Percentiles rank a stretch among this genome's conserved stretches.
Evolutionary conservation across 108 stramenopile genomes (phyloP).

Genomic region (Fragilaria radians): DNA sequence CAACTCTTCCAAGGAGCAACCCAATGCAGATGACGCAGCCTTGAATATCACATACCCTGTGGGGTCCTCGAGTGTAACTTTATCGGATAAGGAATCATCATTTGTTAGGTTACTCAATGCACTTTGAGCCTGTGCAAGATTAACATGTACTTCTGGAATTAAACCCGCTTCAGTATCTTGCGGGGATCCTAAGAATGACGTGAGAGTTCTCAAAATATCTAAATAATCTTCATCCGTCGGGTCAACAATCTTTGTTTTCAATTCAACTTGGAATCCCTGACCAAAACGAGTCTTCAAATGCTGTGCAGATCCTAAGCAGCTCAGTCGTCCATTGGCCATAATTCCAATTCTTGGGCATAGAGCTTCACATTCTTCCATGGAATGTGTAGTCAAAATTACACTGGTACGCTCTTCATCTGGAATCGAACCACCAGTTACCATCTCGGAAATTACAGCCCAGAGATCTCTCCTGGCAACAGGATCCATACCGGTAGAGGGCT

Average conservation of each 20-base stretch:
- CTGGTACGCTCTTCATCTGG: slow-evolving; percentile 25
- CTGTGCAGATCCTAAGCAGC: slow-evolving; percentile 73
- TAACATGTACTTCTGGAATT: slow-evolving; percentile 17
- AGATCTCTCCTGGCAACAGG: slow-evolving; percentile 43
- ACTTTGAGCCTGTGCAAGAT: slow-evolving; percentile 30
- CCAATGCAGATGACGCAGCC: slow-evolving; percentile 21
- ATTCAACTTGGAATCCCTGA: slow-evolving; percentile 42
- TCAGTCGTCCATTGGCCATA: slow-evolving; percentile 73
- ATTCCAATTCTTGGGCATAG: slow-evolving; percentile 89
- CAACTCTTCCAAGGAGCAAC: slow-evolving; percentile 21
- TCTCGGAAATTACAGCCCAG: slow-evolving; percentile 33
- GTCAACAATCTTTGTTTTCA: slow-evolving; percentile 39
- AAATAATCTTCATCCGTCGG: slow-evolving; percentile 33
- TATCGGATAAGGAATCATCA: slow-evolving; percentile 37
- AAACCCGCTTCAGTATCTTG: slow-evolving; percentile 20
- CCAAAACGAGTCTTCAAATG: slow-evolving; percentile 56
- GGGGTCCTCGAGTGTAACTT: slow-evolving; percentile 19
- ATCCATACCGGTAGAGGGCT: slow-evolving; percentile 55
- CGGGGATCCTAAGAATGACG: slow-evolving; percentile 1
- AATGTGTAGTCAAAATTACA: slow-evolving; percentile 59
- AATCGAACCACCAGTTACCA: background rate
- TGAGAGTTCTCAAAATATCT: slow-evolving; percentile 10
- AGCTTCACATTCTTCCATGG: slow-evolving; percentile 92
- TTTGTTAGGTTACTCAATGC: slow-evolving; percentile 21
- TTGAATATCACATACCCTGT: slow-evolving; percentile 28